Evolutionary conservation across 148 eudicot genomes (phyloP), one percentile per base, ranked within the genome.

Genomic region (Suaeda aralocaspica): DNA sequence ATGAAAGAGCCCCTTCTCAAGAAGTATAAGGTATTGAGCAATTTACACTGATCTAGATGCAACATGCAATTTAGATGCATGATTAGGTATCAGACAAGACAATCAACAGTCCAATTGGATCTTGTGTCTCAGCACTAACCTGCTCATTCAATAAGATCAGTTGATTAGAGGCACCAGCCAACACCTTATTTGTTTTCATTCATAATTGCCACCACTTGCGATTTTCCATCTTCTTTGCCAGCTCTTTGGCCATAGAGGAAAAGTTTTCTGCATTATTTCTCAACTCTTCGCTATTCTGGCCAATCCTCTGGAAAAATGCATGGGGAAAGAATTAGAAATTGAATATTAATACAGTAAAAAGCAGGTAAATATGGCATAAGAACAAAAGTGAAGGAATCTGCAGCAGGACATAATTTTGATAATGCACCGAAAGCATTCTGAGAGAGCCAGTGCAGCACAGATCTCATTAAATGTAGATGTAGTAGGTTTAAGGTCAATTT

Each of bases 181-280:
- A 28, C 55, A 14, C 14, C 11, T 30, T 19, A 30, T 8, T 18
- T 36, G 48, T 53, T 13, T 59, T 62, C 8, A 22, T n/a, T 91
- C 70, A 92, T 67, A 88, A 45, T 36, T 89, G 77, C 99, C 99
- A 94, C 96, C 97, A 91, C 73, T 89, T 94, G 8, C 97, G 92
- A 72, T 83, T 86, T 72, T 94, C 93, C 93, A 89, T 89, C 76
- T 61, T 51, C 82, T 84, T 89, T 58, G 83, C 99, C 60, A 94
- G 88, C 81, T 94, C 89, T 55, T 77, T 72, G 14, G 99, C 99
- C 87, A 94, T 22, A 15, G 84, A 77, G 42, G 99, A 84, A 72
- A 94, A 94, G 84, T 86, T 80, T 69, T 89, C 87, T 34, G 97
- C 89, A 53, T 85, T 96, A 36, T 76, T 73, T 79, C 88, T 91